A percentile compares a stretch with the other conserved stretches of the same genome.
Conservation (phyloP, 371 early-diverging fungal genomes). For the Lichtheimia ramosa region DNA sequence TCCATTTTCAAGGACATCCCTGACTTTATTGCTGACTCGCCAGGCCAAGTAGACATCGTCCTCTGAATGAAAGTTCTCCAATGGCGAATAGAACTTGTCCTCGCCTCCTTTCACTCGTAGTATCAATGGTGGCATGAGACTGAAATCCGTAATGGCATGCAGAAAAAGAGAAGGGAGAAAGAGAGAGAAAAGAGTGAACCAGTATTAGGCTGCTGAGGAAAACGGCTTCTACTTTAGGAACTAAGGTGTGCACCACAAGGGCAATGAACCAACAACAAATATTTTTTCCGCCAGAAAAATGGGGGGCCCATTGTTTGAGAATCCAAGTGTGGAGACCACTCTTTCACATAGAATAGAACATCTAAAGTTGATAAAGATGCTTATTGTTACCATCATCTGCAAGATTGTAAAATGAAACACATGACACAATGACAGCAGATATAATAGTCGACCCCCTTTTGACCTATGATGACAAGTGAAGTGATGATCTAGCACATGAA, state of each 20-base stretch:
- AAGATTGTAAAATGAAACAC: no score
- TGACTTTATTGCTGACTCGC: slow-evolving; percentile 86
- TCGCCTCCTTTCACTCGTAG: slow-evolving; percentile 63
- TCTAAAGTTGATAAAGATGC: no score
- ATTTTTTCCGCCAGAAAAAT: neutral
- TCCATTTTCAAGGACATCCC: slow-evolving; percentile 85
- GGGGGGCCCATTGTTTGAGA: neutral
- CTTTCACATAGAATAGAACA: no score
- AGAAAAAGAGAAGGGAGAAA: neutral
- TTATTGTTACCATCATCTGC: no score
- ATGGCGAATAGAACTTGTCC: slow-evolving; percentile 64
- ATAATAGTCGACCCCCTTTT: no score
- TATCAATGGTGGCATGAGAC: slow-evolving; percentile 69
- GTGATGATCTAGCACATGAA: no score
- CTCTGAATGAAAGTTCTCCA: slow-evolving; percentile 66
- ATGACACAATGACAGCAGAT: no score
- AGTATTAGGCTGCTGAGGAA: neutral
- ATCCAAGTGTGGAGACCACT: no score
- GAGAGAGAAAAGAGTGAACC: neutral
- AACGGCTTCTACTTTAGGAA: no score
- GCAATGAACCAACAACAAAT: no score
- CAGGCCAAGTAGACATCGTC: slow-evolving; percentile 78
- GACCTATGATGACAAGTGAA: no score
- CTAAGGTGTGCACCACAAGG: no score
- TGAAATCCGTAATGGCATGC: neutral